Base-by-base conservation (phyloP, 2,329 filamentous ascomycete genomes). In the Aspergillus pseudoterreus region DNA sequence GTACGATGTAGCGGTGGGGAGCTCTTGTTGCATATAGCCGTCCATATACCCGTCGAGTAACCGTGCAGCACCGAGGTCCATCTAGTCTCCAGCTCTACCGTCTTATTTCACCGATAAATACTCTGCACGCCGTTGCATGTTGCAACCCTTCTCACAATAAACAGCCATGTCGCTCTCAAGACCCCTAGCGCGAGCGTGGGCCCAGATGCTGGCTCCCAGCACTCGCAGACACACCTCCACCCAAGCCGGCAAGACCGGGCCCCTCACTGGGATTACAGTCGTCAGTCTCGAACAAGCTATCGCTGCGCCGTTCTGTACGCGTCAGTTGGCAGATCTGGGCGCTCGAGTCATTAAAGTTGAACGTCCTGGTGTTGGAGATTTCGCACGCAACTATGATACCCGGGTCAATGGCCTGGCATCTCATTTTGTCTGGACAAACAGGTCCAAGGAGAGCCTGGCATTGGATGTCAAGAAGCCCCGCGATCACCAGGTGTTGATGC, bases 331-430 rank as follows among this genome's bases (percentile, higher is more conserved):
- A 15, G 79, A 82, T 53, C 68, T 78, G 8, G 79, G 79, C 11
- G 79, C 79, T 2, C 70, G 78, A 4, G 78, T 82, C 17, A 81
- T 81, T 62, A 82, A 82, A 60, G 64, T 82, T 17, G 79, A 82
- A 57, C 74, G 79, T 1, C 79, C 78, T 0, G 71, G 65, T 0
- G 72, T 73, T 0, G 79, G 79, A 1, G 79, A 82, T 57, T 82
- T 82, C 58, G 78, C 79, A 0, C 73, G 78, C 1, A 63, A 72
- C 11, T 80, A 81, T 54, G 79, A 82, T 58, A 72, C 64, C 0
- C 72, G 78, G 8, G 77, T 80, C 2, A 69, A 73, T 6, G 78
- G 78, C 0, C 64, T 79, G 12, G 68, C 76, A 0, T 81, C 79
- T 0, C 78, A 82, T 57, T 82, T 82, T 51, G 71, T 81, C n/a